Evolutionary conservation across 2,329 filamentous ascomycete species (phyloP).

Genomic region (Alternaria novae-zelandiae): DNA sequence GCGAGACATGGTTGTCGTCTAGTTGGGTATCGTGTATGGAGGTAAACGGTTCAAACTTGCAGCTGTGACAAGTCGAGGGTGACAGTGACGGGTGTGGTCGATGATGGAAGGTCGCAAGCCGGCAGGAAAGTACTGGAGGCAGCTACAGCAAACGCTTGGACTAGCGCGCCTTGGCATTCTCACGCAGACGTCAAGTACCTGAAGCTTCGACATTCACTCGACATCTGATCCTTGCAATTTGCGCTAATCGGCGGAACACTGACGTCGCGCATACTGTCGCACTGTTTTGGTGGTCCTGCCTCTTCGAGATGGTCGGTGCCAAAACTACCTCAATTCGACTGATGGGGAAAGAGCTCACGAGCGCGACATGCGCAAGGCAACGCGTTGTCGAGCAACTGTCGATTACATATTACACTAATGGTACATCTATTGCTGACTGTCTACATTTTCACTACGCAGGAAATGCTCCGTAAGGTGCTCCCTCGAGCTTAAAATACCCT

Average conservation of each 20-base stretch:
- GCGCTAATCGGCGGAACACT: neutral
- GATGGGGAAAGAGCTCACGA: neutral
- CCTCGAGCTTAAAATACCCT: conserved; percentile 31
- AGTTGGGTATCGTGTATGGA: conserved; percentile 6
- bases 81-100: conserved; percentile 18
- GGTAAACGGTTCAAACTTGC: conserved; percentile 14
- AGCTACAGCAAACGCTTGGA: conserved; percentile 16
- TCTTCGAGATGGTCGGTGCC: neutral
- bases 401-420: neutral
- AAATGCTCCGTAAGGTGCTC: conserved; percentile 23
- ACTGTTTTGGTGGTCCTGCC: neutral
- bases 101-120: conserved; percentile 15
- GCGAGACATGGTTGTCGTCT: conserved; percentile 74
- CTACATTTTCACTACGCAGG: neutral
- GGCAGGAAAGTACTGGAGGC: conserved; percentile 14
- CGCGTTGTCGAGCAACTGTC: neutral
- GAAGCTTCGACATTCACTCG: neutral
- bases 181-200: conserved; percentile 4
- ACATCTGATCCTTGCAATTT: neutral
- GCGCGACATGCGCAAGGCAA: neutral
- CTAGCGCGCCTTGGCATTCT: conserved; percentile 14
- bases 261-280: neutral
- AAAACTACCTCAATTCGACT: neutral
- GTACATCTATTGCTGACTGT: neutral
- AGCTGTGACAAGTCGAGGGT: conserved; percentile 17